Percentiles rank a stretch among this genome's conserved stretches.
Evolutionary conservation across 73 alveolate species (phyloP).

Genomic region (Paramecium primaurelia): DNA sequence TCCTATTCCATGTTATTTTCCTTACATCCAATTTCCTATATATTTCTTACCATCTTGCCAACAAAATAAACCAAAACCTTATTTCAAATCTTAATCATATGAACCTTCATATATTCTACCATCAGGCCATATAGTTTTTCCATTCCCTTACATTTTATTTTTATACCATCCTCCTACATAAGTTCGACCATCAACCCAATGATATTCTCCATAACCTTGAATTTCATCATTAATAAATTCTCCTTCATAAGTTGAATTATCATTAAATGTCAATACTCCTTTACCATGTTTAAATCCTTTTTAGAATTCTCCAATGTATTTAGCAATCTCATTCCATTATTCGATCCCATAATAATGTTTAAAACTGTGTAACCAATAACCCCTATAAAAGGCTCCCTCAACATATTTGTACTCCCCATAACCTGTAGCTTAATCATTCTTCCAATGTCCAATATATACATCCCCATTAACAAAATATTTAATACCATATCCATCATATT

Average conservation of each 20-base stretch:
- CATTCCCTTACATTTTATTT: constrained; percentile 60
- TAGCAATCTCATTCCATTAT: constrained; percentile 68
- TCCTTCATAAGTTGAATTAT: constrained; percentile 53
- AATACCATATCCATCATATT: constrained; percentile 12
- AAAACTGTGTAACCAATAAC: constrained; percentile 64
- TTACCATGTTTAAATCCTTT: constrained; percentile 65
- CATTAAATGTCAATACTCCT: constrained; percentile 65
- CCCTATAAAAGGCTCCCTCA: constrained; percentile 45
- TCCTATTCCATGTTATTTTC: constrained; percentile 67
- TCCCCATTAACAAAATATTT: background rate
- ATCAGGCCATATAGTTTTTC: constrained; percentile 63
- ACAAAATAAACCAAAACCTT: constrained; percentile 68
- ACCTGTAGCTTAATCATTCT: background rate
- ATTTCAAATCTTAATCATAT: constrained; percentile 72
- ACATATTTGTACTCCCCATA: background rate
- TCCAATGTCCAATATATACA: background rate
- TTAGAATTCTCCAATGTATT: constrained; percentile 57
- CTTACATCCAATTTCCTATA: constrained; percentile 59
- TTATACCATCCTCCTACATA: constrained; percentile 40
- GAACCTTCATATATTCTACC: constrained; percentile 52
- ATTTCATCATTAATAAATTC: constrained; percentile 47
- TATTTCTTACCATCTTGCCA: constrained; percentile 70
- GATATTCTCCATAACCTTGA: constrained; percentile 33
- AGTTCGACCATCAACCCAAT: constrained; percentile 40
- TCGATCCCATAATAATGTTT: constrained; percentile 65